Evolutionary conservation across 805 yeast genomes (phyloP).

Genomic region (Yarrowia bubula): DNA sequence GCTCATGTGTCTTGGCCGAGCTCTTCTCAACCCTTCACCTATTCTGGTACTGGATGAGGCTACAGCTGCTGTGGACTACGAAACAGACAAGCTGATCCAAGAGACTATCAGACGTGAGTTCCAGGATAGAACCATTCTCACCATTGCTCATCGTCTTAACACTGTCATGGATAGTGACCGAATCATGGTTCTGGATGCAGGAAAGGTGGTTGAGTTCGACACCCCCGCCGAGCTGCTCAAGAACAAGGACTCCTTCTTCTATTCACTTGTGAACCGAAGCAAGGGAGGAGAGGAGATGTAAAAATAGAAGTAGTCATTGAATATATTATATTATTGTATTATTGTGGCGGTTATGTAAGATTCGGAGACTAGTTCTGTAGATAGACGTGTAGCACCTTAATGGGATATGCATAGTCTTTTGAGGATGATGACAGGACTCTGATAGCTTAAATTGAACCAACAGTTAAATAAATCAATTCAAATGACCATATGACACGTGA

Average conservation of each 20-base stretch:
- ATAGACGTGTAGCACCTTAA: too few relatives aligned
- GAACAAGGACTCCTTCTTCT: conserved; percentile 10
- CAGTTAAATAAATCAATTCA: too few relatives aligned
- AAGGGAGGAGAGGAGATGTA: conserved; percentile 2
- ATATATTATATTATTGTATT: not conserved
- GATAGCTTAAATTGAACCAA: too few relatives aligned
- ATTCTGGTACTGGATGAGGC: conserved; percentile 78
- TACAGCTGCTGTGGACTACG: conserved; percentile 76
- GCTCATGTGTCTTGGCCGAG: conserved; percentile 73
- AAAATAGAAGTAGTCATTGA: not conserved
- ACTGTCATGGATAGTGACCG: conserved; percentile 78
- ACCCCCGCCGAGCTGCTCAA: conserved; percentile 53
- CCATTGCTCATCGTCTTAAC: conserved; percentile 82
- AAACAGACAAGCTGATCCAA: conserved; percentile 73
- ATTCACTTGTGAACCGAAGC: conserved; percentile 9
- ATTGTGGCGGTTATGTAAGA: not conserved
- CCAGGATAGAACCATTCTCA: conserved; percentile 66
- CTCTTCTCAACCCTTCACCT: conserved; percentile 64
- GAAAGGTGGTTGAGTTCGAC: conserved; percentile 72
- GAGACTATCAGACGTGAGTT: conserved; percentile 69
- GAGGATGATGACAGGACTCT: too few relatives aligned
- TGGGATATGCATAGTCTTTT: too few relatives aligned
- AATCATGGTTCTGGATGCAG: conserved; percentile 68
- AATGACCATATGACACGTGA: too few relatives aligned
- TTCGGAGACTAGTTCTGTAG: too few relatives aligned